Evolutionary conservation across 371 early-diverging fungal species (phyloP).

Genomic region (Rhizopus delemar): DNA sequence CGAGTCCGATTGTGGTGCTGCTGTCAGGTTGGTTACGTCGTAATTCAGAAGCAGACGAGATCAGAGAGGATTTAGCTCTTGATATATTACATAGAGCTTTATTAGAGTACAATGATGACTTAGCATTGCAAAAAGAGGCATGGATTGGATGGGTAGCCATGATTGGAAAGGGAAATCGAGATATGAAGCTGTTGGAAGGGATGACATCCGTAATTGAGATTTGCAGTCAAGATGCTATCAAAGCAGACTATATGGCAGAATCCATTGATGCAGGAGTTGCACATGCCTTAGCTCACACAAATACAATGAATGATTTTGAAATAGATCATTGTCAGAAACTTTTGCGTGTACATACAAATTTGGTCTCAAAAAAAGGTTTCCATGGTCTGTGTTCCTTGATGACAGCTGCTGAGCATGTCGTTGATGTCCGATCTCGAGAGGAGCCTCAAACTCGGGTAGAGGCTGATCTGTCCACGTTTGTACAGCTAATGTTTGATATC

Average conservation of each 20-base stretch:
- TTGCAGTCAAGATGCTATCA: conserved; percentile 4
- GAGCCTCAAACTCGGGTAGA: conserved; percentile 35
- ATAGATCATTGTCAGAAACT: conserved; percentile 29
- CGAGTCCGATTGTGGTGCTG: conserved; percentile 24
- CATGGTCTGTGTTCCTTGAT: conserved; percentile 27
- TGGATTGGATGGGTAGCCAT: conserved; percentile 44
- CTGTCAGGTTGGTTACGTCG: conserved; percentile 45
- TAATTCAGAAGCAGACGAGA: neutral
- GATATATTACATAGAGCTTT: neutral
- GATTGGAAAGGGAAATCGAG: conserved; percentile 27
- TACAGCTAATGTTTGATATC: conserved; percentile 16
- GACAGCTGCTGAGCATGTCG: conserved; percentile 40
- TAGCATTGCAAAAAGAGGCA: conserved; percentile 28
- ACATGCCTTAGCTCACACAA: conserved; percentile 41
- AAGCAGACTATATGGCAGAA: conserved; percentile 22
- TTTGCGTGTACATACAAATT: conserved; percentile 25
- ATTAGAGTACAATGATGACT: neutral
- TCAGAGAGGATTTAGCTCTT: neutral
- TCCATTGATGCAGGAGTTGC: conserved; percentile 45
- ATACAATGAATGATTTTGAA: conserved; percentile 42
- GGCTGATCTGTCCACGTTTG: conserved; percentile 29
- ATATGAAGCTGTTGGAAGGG: conserved; percentile 21
- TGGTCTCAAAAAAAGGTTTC: conserved; percentile 11
- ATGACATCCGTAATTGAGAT: conserved; percentile 26
- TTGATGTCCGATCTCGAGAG: conserved; percentile 38